Conservation (phyloP, 2,329 filamentous ascomycete species). For the Nemania abortiva region DNA sequence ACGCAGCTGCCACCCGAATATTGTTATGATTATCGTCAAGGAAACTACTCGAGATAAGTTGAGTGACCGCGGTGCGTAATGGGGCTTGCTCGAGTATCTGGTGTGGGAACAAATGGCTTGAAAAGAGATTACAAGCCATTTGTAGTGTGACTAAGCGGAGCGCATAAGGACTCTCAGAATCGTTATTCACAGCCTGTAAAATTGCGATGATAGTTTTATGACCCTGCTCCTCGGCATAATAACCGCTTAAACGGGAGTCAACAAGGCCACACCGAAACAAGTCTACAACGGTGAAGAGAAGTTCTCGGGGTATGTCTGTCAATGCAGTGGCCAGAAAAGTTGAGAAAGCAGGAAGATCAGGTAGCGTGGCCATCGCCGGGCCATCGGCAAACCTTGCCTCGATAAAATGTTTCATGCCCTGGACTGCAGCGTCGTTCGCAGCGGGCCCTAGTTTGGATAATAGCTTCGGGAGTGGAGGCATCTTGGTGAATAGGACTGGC, state of each 20-base stretch:
- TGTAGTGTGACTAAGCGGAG: slow-evolving; percentile 87
- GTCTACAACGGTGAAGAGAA: slow-evolving; percentile 86
- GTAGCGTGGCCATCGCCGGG: slow-evolving; percentile 75
- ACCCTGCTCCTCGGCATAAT: slow-evolving; percentile 80
- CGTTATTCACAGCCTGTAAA: slow-evolving; percentile 68
- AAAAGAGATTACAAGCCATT: slow-evolving; percentile 86
- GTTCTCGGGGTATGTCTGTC: slow-evolving; percentile 68
- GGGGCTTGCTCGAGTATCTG: slow-evolving; percentile 66
- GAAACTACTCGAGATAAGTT: slow-evolving; percentile 80
- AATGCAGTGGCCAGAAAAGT: slow-evolving; percentile 69
- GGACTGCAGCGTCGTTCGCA: slow-evolving; percentile 69
- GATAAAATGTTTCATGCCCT: slow-evolving; percentile 77
- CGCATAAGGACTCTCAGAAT: slow-evolving; percentile 77
- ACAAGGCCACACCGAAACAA: slow-evolving; percentile 81
- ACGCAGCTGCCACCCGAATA: slow-evolving; percentile 83
- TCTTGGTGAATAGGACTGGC: slow-evolving; percentile 79
- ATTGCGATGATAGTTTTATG: slow-evolving; percentile 74
- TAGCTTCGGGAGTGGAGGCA: slow-evolving; percentile 86
- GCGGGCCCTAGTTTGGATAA: slow-evolving; percentile 77
- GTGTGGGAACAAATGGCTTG: slow-evolving; percentile 75
- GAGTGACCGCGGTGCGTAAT: slow-evolving; percentile 71
- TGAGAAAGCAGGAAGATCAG: slow-evolving; percentile 75
- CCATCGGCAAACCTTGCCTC: slow-evolving; percentile 68
- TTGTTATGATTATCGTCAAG: slow-evolving; percentile 80
- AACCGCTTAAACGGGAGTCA: slow-evolving; percentile 83